These are phyloP conservation scores for Wickerhamomyces alni DNA, from an alignment of 805 yeast species.

Conservation along the genomic window DNA sequence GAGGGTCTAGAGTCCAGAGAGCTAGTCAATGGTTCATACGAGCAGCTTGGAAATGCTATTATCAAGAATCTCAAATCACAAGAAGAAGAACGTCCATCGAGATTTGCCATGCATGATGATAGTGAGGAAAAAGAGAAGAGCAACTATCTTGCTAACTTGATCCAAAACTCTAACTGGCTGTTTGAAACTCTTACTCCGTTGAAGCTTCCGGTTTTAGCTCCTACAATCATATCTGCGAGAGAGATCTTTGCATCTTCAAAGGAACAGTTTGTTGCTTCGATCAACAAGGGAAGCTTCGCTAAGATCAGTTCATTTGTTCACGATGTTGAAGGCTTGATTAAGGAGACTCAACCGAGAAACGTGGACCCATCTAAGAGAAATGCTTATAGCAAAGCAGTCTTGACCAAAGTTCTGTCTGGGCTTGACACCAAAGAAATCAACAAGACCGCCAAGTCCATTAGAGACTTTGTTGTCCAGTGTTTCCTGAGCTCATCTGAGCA, in stretches of 20 bases:
- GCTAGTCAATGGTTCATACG: conserved; percentile 24
- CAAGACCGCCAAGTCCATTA: conserved; percentile 47
- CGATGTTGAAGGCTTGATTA: conserved; percentile 49
- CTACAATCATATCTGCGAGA: conserved; percentile 16
- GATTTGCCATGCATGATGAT: conserved; percentile 13
- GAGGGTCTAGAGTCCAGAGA: conserved; percentile 17
- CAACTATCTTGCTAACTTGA: conserved; percentile 38
- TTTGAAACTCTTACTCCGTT: conserved; percentile 33
- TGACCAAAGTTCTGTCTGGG: conserved; percentile 49
- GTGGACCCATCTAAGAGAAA: conserved; percentile 52
- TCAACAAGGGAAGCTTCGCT: conserved; percentile 54
- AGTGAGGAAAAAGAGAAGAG: conserved; percentile 27
- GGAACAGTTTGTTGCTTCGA: conserved; percentile 39
- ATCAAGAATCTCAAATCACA: conserved; percentile 23
- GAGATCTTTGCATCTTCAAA: conserved; percentile 24
- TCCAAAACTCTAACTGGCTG: conserved; percentile 50
- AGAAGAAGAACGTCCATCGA: conserved; percentile 16
- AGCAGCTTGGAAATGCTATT: conserved; percentile 24
- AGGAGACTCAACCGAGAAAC: conserved; percentile 22
- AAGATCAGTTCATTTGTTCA: conserved; percentile 60
- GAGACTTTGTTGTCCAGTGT: conserved; percentile 51
- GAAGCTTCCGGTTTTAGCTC: conserved; percentile 9
- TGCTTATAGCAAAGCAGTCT: conserved; percentile 53
- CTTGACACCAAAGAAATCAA: conserved; percentile 57
- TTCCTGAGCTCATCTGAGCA: conserved; percentile 26